Evolutionary conservation across 2,329 filamentous ascomycete species (phyloP).

Genomic region (Aureobasidium sp.): DNA sequence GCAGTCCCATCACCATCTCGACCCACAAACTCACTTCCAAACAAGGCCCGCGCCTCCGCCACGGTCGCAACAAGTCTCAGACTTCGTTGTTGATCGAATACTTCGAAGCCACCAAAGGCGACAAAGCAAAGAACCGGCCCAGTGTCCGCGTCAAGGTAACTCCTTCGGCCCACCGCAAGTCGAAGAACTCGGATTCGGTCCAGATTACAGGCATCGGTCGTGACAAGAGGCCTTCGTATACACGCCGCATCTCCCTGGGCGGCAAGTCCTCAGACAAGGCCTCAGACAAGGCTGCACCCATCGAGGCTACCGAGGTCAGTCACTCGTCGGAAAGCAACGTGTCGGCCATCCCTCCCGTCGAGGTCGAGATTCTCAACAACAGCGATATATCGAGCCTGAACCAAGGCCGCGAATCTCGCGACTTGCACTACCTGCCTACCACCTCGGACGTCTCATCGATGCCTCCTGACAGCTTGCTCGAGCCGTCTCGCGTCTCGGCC

Average conservation of each 20-base stretch:
- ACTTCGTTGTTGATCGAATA: constrained; percentile 92
- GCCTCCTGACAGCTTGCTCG: constrained; percentile 63
- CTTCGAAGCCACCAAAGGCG: constrained; percentile 71
- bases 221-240: constrained; percentile 61
- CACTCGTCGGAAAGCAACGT: constrained; percentile 77
- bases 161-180: constrained; percentile 56
- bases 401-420: constrained; percentile 35
- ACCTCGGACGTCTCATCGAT: constrained; percentile 81
- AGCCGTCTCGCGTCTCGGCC: constrained; percentile 33
- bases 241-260: constrained; percentile 56
- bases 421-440: constrained; percentile 55
- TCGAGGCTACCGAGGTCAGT: constrained; percentile 42
- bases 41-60: constrained; percentile 43
- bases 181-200: constrained; percentile 59
- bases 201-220: constrained; percentile 77
- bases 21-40: constrained; percentile 51
- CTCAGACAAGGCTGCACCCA: constrained; percentile 23
- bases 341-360: constrained; percentile 60
- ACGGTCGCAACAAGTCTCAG: constrained; percentile 57
- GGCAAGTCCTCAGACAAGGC: constrained; percentile 33
- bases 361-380: constrained; percentile 74
- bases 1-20: constrained; percentile 83
- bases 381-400: constrained; percentile 54
- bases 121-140: constrained; percentile 55
- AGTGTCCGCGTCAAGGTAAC: constrained; percentile 76